Evolutionary conservation across 2,329 filamentous ascomycete species (phyloP).

Genomic region (Pestalotiopsis sp.): DNA sequence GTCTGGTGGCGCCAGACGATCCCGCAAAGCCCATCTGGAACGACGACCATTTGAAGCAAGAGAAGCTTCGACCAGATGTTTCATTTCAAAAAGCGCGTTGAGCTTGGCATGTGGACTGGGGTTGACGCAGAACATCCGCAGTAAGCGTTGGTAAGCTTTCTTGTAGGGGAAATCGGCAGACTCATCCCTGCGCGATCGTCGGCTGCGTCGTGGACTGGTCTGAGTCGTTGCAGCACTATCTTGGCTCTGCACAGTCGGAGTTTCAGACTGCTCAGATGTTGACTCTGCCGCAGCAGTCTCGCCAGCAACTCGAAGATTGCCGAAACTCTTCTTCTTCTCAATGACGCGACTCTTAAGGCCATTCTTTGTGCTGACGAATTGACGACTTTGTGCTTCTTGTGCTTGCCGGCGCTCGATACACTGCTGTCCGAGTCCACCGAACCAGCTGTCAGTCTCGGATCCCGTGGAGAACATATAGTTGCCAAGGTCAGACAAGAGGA

Average conservation of each 20-base stretch:
- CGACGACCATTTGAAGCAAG: slow-evolving; percentile 58
- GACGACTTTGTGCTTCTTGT: slow-evolving; percentile 49
- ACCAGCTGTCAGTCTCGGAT: slow-evolving; percentile 92
- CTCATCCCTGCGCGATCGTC: slow-evolving; percentile 34
- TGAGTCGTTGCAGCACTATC: slow-evolving; percentile 45
- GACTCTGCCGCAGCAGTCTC: slow-evolving; percentile 38
- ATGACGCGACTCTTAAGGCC: slow-evolving; percentile 54
- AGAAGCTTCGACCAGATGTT: slow-evolving; percentile 79
- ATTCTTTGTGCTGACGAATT: slow-evolving; percentile 41
- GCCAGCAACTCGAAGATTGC: slow-evolving; percentile 60
- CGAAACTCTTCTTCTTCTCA: slow-evolving; percentile 71
- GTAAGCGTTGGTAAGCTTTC: slow-evolving; percentile 75
- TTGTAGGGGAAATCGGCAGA: slow-evolving; percentile 74
- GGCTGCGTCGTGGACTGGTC: slow-evolving; percentile 36
- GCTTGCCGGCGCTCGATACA: slow-evolving; percentile 66
- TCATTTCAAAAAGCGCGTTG: slow-evolving; percentile 79
- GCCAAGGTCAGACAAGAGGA: slow-evolving; percentile 87
- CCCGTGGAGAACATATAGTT: slow-evolving; percentile 84
- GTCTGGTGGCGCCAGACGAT: slow-evolving; percentile 38
- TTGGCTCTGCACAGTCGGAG: slow-evolving; percentile 39
- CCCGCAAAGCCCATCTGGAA: slow-evolving; percentile 39
- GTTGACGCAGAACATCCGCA: slow-evolving; percentile 86
- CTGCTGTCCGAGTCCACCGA: slow-evolving; percentile 68
- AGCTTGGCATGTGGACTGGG: slow-evolving; percentile 88
- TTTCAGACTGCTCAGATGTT: slow-evolving; percentile 41